A percentile compares a stretch with the other conserved stretches of the same genome.
Evolutionary conservation across 108 stramenopile genomes (phyloP).

Genomic region (Schizochytrium sp.): DNA sequence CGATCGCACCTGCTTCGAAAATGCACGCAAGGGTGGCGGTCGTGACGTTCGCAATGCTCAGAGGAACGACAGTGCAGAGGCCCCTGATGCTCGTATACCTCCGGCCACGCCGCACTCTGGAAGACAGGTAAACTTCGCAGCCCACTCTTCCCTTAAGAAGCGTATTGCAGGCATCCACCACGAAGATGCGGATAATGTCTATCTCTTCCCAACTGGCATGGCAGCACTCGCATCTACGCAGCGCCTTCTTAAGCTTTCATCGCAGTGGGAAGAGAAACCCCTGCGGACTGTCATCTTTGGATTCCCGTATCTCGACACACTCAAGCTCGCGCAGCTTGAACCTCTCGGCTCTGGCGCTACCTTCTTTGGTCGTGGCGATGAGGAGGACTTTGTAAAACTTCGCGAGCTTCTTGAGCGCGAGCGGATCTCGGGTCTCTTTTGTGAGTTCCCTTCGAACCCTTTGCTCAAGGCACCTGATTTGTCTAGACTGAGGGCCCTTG

Average conservation of each 20-base stretch:
- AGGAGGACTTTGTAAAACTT: constrained; percentile 24
- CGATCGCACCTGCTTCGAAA: constrained; percentile 46
- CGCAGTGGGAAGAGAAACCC: constrained; percentile 60
- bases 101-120: background rate
- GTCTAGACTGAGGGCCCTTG: background rate
- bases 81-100: constrained; percentile 15
- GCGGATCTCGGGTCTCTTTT: constrained; percentile 47
- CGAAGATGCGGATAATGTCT: background rate
- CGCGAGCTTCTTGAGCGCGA: constrained; percentile 15
- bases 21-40: background rate
- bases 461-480: constrained; percentile 13
- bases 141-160: background rate
- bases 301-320: constrained; percentile 53
- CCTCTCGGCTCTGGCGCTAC: constrained; percentile 8
- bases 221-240: constrained; percentile 38
- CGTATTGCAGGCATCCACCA: constrained; percentile 37
- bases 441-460: constrained; percentile 40
- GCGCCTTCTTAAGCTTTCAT: constrained; percentile 53
- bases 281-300: constrained; percentile 59
- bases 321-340: constrained; percentile 56
- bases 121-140: background rate
- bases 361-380: constrained; percentile 54
- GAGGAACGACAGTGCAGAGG: background rate
- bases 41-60: constrained; percentile 14
- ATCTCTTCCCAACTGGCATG: constrained; percentile 51